phyloP scores from a whole-genome alignment of 129 eudicot species.

The Artemisia argyi region DNA sequence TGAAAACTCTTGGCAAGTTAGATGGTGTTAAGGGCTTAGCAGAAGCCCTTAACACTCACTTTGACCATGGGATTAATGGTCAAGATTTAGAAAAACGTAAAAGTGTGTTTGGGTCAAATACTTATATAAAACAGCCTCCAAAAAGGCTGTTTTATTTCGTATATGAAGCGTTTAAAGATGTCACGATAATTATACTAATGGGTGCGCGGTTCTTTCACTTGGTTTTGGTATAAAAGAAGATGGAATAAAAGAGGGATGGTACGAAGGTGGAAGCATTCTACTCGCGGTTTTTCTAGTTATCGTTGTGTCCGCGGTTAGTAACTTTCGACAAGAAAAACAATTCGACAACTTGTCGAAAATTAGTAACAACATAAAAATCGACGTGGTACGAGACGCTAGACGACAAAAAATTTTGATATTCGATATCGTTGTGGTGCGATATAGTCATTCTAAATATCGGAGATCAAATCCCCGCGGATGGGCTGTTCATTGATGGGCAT shows the following conservation, averaged over 20 bases:
- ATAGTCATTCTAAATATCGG: slow-evolving; percentile 57
- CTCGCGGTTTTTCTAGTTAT: slow-evolving; percentile 77
- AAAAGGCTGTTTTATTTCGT: slow-evolving; percentile 60
- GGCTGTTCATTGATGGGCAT: slow-evolving; percentile 70
- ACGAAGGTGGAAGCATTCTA: slow-evolving; percentile 83
- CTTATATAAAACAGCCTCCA: slow-evolving; percentile 55
- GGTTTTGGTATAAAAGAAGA: slow-evolving; percentile 69
- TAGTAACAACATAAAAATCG: slow-evolving; percentile 60
- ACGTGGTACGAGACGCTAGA: slow-evolving; percentile 56
- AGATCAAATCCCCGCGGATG: slow-evolving; percentile 84
- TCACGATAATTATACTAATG: slow-evolving; percentile 65
- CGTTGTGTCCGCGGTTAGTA: slow-evolving; percentile 65
- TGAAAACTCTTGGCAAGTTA: slow-evolving; percentile 30
- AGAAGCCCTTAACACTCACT: slow-evolving; percentile 40
- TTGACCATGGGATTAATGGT: slow-evolving; percentile 45
- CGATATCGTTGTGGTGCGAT: slow-evolving; percentile 75
- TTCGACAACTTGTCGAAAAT: slow-evolving; percentile 71
- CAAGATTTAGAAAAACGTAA: slow-evolving; percentile 36
- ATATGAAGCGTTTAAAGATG: slow-evolving; percentile 61
- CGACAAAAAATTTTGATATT: slow-evolving; percentile 70
- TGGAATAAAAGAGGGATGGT: slow-evolving; percentile 71
- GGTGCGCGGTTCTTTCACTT: slow-evolving; percentile 66
- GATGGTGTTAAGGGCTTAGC: slow-evolving; percentile 52
- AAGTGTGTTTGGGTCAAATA: slow-evolving; percentile 54
- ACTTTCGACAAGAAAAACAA: slow-evolving; percentile 76